phyloP scores from a whole-genome alignment of 768 basidiomycete genomes.

The Tremella mesenterica region DNA sequence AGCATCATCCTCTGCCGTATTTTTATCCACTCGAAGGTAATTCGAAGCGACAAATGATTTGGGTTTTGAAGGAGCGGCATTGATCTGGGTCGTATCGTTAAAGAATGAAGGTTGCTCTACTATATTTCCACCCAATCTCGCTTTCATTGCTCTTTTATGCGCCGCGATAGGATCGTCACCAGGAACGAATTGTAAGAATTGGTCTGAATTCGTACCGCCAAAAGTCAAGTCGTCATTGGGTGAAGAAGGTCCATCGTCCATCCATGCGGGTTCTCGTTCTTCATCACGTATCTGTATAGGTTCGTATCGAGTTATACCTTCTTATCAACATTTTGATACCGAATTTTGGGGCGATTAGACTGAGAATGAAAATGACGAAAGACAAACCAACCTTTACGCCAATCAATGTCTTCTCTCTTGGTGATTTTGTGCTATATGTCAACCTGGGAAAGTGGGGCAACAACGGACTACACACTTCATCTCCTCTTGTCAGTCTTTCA shows the following conservation, averaged over 20 bases:
- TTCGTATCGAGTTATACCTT: too few relatives aligned
- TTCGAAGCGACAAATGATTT: conserved; percentile 32
- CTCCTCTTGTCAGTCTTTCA: too few relatives aligned
- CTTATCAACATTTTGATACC: too few relatives aligned
- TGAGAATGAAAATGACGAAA: too few relatives aligned
- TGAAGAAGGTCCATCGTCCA: conserved; percentile 18
- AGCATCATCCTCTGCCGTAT: conserved; percentile 9
- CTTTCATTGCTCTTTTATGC: conserved; percentile 28
- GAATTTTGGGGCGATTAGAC: too few relatives aligned
- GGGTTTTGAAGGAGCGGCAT: conserved; percentile 9
- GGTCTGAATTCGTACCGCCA: too few relatives aligned
- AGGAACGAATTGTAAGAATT: conserved; percentile 26
- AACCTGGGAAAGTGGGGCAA: too few relatives aligned
- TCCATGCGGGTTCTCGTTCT: conserved; percentile 29
- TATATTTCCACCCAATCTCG: conserved; percentile 10
- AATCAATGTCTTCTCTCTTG: too few relatives aligned
- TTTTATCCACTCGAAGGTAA: conserved; percentile 23
- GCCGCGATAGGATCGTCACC: conserved; percentile 39
- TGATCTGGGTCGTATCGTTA: conserved; percentile 14
- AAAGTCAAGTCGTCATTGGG: too few relatives aligned
- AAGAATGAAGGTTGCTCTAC: conserved; percentile 11
- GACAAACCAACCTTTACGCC: too few relatives aligned
- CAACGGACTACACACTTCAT: too few relatives aligned
- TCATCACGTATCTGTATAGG: conserved; percentile 21
- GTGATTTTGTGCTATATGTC: too few relatives aligned